A percentile compares a stretch with the other conserved stretches of the same genome.
Conservation (phyloP, 176 grass and related monocot species). For the Chrysopogon serrulatus region DNA sequence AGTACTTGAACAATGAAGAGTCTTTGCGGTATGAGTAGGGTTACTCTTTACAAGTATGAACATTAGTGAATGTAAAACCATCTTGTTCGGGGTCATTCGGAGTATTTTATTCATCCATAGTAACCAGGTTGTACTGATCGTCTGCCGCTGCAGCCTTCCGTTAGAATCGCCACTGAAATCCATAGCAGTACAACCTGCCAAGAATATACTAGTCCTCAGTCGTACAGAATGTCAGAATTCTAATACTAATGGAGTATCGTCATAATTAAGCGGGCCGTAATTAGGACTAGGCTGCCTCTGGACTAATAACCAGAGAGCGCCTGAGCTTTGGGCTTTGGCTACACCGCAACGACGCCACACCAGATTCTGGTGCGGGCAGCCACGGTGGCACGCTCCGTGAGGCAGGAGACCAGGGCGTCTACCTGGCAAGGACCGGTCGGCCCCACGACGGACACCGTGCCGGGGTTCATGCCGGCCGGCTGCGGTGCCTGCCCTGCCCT, state of each 20-base stretch:
- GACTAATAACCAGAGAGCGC: neutral
- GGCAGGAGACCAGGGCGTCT: constrained; percentile 17
- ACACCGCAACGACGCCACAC: neutral
- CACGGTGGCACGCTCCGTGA: neutral
- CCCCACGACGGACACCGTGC: constrained; percentile 31
- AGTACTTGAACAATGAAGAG: too few species aligned
- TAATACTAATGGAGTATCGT: too few species aligned
- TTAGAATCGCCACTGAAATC: neutral
- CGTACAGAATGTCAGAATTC: neutral
- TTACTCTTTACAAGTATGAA: neutral
- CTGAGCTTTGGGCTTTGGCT: neutral
- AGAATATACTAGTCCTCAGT: neutral
- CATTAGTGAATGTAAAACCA: neutral
- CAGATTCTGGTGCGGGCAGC: constrained; percentile 1
- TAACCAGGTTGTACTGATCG: neutral
- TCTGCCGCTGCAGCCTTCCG: neutral
- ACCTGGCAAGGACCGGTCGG: constrained; percentile 30
- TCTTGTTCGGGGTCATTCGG: neutral
- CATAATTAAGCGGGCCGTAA: neutral
- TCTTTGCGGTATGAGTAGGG: neutral
- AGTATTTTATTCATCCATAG: too few species aligned
- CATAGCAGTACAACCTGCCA: neutral
- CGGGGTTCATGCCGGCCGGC: constrained; percentile 15
- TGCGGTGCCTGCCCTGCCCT: constrained; percentile 32
- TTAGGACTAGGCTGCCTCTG: neutral